Conservation (phyloP, 495 filamentous ascomycete genomes). For the Aspergillus affinis region DNA sequence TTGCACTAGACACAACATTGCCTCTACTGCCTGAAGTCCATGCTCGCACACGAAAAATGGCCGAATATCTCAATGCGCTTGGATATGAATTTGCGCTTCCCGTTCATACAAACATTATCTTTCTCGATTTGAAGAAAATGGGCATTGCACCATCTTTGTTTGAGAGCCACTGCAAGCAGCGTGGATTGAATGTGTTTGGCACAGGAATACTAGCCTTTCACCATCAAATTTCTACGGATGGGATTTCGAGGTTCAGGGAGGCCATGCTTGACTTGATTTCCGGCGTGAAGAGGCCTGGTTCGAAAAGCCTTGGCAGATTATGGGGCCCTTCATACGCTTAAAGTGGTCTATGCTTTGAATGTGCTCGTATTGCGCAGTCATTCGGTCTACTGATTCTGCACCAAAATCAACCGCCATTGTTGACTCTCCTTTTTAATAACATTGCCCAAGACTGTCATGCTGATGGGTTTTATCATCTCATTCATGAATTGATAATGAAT, state of each 20-base stretch:
- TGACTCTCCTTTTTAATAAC: too few relatives aligned
- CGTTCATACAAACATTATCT: constrained; percentile 81
- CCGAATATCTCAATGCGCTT: constrained; percentile 10
- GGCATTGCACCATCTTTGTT: constrained; percentile 46
- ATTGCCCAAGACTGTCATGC: too few relatives aligned
- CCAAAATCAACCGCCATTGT: too few relatives aligned
- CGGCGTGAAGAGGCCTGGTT: too few relatives aligned
- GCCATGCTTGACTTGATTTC: constrained; percentile 13
- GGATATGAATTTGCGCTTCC: constrained; percentile 60
- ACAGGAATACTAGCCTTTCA: constrained; percentile 24
- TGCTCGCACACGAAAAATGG: constrained; percentile 12
- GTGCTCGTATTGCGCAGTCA: too few relatives aligned
- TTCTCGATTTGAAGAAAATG: constrained; percentile 61
- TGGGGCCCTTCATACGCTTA: too few relatives aligned
- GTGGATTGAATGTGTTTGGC: constrained; percentile 51
- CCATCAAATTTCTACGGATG: constrained; percentile 20
- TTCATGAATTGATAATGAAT: too few relatives aligned
- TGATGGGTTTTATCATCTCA: too few relatives aligned
- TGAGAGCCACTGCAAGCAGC: constrained; percentile 47
- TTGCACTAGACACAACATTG: constrained; percentile 39
- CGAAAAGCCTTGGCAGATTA: too few relatives aligned
- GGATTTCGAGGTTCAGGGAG: constrained; percentile 5
- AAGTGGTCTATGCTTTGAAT: too few relatives aligned
- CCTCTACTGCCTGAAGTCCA: constrained; percentile 17
- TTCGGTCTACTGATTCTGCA: too few relatives aligned